These are phyloP conservation scores for Clavispora asparagi DNA, from an alignment of 805 yeast genomes.

Conservation along the genomic window DNA sequence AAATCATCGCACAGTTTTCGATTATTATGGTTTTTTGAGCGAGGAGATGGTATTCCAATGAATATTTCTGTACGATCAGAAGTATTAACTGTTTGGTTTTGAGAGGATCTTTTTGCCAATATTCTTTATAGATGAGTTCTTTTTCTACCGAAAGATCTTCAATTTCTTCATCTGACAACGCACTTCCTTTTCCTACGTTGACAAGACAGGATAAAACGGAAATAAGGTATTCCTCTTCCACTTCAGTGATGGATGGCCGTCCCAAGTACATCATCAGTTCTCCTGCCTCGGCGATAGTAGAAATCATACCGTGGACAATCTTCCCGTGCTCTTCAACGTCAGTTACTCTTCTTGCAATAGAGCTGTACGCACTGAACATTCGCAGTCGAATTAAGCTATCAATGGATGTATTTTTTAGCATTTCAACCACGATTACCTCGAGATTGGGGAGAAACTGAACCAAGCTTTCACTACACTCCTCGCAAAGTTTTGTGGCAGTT, in stretches of 20 bases:
- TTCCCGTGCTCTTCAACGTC: constrained; percentile 35
- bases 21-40: constrained; percentile 45
- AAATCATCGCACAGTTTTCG: constrained; percentile 58
- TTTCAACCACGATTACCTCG: constrained; percentile 42
- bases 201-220: constrained; percentile 59
- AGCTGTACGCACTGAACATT: constrained; percentile 56
- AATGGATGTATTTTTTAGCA: constrained; percentile 36
- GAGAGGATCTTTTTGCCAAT: constrained; percentile 48
- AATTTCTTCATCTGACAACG: constrained; percentile 49
- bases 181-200: constrained; percentile 69
- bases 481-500: constrained; percentile 56
- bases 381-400: constrained; percentile 51
- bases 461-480: constrained; percentile 44
- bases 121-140: constrained; percentile 20
- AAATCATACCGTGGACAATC: constrained; percentile 16
- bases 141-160: constrained; percentile 33
- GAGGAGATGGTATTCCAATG: constrained; percentile 33
- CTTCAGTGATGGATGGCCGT: constrained; percentile 13
- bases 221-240: constrained; percentile 40
- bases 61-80: constrained; percentile 35
- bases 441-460: constrained; percentile 41
- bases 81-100: constrained; percentile 40
- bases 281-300: constrained; percentile 14
- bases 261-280: constrained; percentile 5
- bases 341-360: constrained; percentile 51